Percentiles rank a stretch among this genome's conserved stretches.
Conservation (phyloP, 768 basidiomycete species). For the Kwoniella dendrophila region DNA sequence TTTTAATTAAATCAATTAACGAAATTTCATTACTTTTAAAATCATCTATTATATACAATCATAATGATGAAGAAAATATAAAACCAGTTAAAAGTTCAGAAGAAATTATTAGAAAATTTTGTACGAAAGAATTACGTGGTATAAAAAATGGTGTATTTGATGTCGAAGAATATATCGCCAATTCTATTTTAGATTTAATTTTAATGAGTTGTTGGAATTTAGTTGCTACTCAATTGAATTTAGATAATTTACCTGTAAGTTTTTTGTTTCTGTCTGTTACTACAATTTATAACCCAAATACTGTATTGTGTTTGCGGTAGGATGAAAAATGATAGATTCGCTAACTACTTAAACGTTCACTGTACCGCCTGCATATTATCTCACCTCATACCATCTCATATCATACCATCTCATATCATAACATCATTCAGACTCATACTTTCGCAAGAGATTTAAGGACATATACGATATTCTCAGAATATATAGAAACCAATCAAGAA, state of each 20-base stretch:
- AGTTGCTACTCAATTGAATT: slow-evolving; percentile 63
- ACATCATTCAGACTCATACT: slow-evolving; percentile 68
- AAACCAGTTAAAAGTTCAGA: slow-evolving; percentile 76
- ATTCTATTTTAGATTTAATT: slow-evolving; percentile 81
- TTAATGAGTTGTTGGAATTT: slow-evolving; percentile 80
- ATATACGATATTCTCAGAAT: slow-evolving; percentile 56
- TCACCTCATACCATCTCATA: background rate
- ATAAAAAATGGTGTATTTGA: slow-evolving; percentile 73
- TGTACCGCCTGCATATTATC: background rate
- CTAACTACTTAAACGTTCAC: background rate
- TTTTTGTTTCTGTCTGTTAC: background rate
- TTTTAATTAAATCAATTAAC: slow-evolving; percentile 73
- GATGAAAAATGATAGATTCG: background rate
- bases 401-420: background rate
- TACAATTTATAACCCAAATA: background rate
- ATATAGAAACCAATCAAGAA: slow-evolving; percentile 58
- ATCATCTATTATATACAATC: slow-evolving; percentile 36
- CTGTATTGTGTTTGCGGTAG: background rate
- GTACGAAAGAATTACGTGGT: slow-evolving; percentile 73
- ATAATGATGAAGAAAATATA: background rate
- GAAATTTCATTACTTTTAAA: slow-evolving; percentile 66
- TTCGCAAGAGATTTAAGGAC: slow-evolving; percentile 89
- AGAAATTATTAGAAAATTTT: slow-evolving; percentile 77
- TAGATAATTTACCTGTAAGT: slow-evolving; percentile 71
- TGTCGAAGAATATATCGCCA: slow-evolving; percentile 88